phyloP scores from a whole-genome alignment of 225 moss, liverwort and hornwort species.

The Polytrichum commune region DNA sequence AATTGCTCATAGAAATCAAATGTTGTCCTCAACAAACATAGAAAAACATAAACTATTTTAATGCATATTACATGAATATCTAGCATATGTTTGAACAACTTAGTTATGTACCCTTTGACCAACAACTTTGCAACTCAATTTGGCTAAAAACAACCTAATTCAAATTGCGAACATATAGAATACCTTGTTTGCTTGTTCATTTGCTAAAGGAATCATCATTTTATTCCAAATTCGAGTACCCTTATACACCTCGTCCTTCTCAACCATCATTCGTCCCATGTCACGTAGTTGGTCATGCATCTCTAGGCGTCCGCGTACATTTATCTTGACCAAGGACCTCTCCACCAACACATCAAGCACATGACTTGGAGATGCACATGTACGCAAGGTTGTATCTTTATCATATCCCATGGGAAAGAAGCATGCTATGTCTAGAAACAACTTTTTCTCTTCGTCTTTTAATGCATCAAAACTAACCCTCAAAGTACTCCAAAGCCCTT shows the following conservation, averaged over 20 bases:
- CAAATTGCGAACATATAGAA: no score
- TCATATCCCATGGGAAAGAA: background rate
- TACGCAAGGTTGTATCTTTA: background rate
- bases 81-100: no score
- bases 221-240: slow-evolving; percentile 1
- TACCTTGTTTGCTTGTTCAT: background rate
- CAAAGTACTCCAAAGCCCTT: slow-evolving; percentile 1
- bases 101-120: no score
- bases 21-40: no score
- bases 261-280: background rate
- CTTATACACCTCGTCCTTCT: background rate
- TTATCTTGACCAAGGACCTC: background rate
- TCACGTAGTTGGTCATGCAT: slow-evolving; percentile 1
- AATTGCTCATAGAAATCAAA: no score
- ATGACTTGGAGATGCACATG: no score
- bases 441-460: background rate
- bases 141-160: no score
- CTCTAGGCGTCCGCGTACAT: background rate
- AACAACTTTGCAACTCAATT: no score
- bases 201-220: no score
- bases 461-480: background rate
- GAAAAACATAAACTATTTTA: no score
- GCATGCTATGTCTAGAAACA: slow-evolving; percentile 1
- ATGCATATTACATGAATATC: no score
- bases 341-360: background rate